Base-by-base conservation (phyloP, 2,329 filamentous ascomycete genomes). In the Fusarium nelsonii region DNA sequence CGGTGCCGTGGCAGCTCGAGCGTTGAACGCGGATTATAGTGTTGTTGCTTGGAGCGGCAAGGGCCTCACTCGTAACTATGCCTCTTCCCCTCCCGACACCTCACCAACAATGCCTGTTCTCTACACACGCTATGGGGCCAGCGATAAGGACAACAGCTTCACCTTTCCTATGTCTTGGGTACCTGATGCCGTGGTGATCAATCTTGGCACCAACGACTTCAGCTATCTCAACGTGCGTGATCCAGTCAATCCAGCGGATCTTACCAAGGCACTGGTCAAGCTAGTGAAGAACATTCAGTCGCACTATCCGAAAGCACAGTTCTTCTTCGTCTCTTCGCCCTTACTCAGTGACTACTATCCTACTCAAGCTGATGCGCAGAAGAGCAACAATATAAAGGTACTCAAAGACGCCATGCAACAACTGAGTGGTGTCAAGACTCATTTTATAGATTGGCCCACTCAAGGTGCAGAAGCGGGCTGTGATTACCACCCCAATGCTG, bases 41-140 rank as follows among this genome's bases (percentile, higher is more conserved):
- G 75, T 83, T 41, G 75, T 83, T 8, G 81, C 81, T 3, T 82
- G 81, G 81, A 81, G 79, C 55, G 81, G 81, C 43, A 82, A 82
- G 67, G 81, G 81, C 4, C 55, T 83, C 4, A 77, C 74, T 1
- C 78, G 81, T 18, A 83, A 83, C 70, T 81, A 79, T 63, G 65
- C 71, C 11, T 67, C 73, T 0, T 70, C 74, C 12, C 53, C 69
- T 20, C 64, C 73, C 4, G 78, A 81, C 39, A 71, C 71, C 4
- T 67, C 68, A 10, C 78, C 80, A 8, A 64, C 78, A 6, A 80
- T 83, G 76, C 81, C 81, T 0, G 71, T 78, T 18, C 73, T 82
- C 2, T 83, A 78, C 69, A 83, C 80, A 0, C 79, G 79, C 20
- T 83, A 81, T 49, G 81, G 80, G 36, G 80, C 80, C 58, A 78